Percentiles rank a stretch among this genome's conserved stretches.
These are phyloP conservation scores for Lepidopterella palustris DNA, from an alignment of 495 filamentous ascomycete species.

Conservation along the genomic window DNA sequence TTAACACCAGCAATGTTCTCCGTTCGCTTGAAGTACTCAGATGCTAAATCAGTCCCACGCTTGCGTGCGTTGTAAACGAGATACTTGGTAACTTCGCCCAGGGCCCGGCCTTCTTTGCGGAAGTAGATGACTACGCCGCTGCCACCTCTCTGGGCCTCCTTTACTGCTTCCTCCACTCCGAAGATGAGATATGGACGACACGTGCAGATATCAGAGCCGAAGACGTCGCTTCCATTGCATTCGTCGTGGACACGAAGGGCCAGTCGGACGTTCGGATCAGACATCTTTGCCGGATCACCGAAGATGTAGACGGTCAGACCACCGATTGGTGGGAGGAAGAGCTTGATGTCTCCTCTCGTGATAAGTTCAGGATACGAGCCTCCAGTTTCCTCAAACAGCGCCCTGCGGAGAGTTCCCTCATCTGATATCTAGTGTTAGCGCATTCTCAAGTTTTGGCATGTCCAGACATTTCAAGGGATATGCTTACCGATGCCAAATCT, in stretches of 20 bases:
- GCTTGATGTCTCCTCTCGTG: conserved; percentile 86
- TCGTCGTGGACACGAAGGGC: conserved; percentile 94
- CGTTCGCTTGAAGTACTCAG: conserved; percentile 95
- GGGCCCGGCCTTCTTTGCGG: conserved; percentile 90
- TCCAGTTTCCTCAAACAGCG: conserved; percentile 91
- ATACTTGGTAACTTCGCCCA: conserved; percentile 98
- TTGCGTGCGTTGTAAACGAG: conserved; percentile 94
- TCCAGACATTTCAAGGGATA: not conserved
- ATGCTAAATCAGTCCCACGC: conserved; percentile 77
- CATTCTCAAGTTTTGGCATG: not conserved
- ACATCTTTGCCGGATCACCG: conserved; percentile 87
- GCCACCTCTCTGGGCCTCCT: conserved; percentile 90
- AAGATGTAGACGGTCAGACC: conserved; percentile 97
- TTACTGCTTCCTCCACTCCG: conserved; percentile 93
- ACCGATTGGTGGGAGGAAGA: conserved; percentile 94
- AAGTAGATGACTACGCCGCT: conserved; percentile 98
- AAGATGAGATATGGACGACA: conserved; percentile 96
- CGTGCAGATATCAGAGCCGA: conserved; percentile 97
- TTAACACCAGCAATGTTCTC: conserved; percentile 97
- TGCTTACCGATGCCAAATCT: conserved; percentile 80
- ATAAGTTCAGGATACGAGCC: conserved; percentile 88
- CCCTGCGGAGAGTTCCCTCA: conserved; percentile 76
- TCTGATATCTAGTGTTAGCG: conserved; percentile 45
- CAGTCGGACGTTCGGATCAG: conserved; percentile 74
- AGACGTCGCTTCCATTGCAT: conserved; percentile 95